Evolutionary conservation across 1,139 yeast species (phyloP), one percentile per base, ranked within the genome.

Genomic region (Geotrichum siamense): DNA sequence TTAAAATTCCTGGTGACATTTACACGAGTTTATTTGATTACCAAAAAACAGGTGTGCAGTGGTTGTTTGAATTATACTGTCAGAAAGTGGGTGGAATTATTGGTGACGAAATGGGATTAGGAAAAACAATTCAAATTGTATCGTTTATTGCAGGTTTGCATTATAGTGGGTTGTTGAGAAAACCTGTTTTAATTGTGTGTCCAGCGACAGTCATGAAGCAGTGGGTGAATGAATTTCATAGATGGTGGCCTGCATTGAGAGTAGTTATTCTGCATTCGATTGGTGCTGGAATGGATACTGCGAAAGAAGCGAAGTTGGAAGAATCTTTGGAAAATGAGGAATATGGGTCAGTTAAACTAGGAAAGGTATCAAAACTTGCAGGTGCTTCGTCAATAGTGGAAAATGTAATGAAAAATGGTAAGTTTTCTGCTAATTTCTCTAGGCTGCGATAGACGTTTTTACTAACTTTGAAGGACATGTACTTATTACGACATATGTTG

Each of bases 51-150:
- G 87, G 97, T 50, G 86, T 69, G 1, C 67, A 77, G 48, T 78
- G 83, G 83, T 66, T 77, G 2, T 77, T 78, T 68, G 99, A 91
- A 57, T 69, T 91, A 16, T 82, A 85, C 56, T 72, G 78, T 16
- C 97, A 89, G 58, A 79, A 78, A 44, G 80, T 91, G 1, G 98
- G 98, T 1, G 98, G 98, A 0, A 91, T 91, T 9, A 74, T 91
- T 39, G 96, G 97, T 26, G 98, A 91, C 63, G 98, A 91, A 62
- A 91, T 91, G 98, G 98, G 98, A 0, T 65, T 91, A 13, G 98
- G 98, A 2, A 91, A 91, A 58, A 91, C 98, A 0, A 82, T 91
- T 45, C 98, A 91, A 60, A 75, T 91, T 6, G 86, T 86, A 33
- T 78, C 96, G 0, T 91, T 91, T 60, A 59, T 91, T 8, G 96